Evolutionary conservation across 495 filamentous ascomycete genomes (phyloP).

Genomic region (Neurospora tetraspora): DNA sequence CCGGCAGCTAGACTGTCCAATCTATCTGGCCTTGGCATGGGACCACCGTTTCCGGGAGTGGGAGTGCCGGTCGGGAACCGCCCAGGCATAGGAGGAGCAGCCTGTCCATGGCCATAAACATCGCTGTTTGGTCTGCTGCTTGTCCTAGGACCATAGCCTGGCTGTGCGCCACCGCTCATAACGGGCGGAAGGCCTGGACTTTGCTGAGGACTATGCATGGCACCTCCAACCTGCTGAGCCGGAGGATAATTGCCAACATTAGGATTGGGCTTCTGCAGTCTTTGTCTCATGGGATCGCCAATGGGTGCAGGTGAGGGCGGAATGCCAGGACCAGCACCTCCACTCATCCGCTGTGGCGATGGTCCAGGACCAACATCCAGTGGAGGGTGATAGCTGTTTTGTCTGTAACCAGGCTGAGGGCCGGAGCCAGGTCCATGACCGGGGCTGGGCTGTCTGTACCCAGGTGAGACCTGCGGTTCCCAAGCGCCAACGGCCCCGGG

Average conservation of each 20-base stretch:
- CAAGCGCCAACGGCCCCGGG: conserved; percentile 22
- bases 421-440: conserved; percentile 6
- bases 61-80: not conserved
- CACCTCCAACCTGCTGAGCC: not conserved
- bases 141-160: conserved; percentile 15
- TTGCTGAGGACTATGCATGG: conserved; percentile 2
- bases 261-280: conserved; percentile 30
- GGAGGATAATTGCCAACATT: conserved; percentile 10
- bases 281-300: conserved; percentile 20
- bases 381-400: not conserved
- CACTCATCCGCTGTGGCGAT: conserved; percentile 1
- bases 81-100: not conserved
- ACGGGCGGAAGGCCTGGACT: conserved; percentile 16
- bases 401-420: not conserved
- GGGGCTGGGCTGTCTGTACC: conserved; percentile 33
- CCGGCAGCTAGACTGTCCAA: conserved; percentile 16
- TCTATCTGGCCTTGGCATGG: conserved; percentile 14
- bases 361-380: not conserved
- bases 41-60: conserved; percentile 1
- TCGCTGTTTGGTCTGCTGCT: conserved; percentile 20
- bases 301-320: conserved; percentile 7
- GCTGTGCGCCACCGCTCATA: conserved; percentile 3
- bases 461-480: conserved; percentile 32
- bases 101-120: conserved; percentile 5
- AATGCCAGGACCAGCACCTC: conserved; percentile 1